phyloP scores from a whole-genome alignment of 1,284 basidiomycete species.

The Puccinia brachypodii region DNA sequence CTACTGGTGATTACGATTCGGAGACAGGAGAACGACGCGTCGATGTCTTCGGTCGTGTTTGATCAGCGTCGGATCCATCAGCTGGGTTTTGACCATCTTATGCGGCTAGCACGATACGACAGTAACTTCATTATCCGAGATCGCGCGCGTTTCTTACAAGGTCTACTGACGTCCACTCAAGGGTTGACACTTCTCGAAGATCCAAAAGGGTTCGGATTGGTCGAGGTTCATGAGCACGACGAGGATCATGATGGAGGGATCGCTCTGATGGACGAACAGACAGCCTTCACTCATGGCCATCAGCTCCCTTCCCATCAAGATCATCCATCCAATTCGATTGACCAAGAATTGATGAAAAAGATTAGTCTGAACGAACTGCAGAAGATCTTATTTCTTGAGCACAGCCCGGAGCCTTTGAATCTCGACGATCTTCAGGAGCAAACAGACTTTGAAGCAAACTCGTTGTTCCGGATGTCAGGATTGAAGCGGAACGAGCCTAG shows the following conservation, averaged over 20 bases:
- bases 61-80: constrained; percentile 34
- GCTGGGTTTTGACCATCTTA: constrained; percentile 46
- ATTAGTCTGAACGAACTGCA: constrained; percentile 13
- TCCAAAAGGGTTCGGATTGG: background rate
- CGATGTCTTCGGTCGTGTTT: constrained; percentile 54
- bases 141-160: constrained; percentile 74
- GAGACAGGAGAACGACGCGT: constrained; percentile 56
- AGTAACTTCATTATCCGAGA: constrained; percentile 82
- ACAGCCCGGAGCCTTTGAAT: background rate
- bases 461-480: constrained; percentile 25
- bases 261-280: constrained; percentile 8
- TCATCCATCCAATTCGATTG: background rate
- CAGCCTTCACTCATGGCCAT: constrained; percentile 34
- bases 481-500: background rate
- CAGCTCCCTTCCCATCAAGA: constrained; percentile 11
- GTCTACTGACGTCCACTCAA: constrained; percentile 59
- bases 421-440: background rate
- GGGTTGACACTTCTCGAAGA: constrained; percentile 15
- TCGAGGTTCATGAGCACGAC: constrained; percentile 10
- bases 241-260: background rate
- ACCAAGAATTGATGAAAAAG: constrained; percentile 15
- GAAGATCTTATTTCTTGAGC: constrained; percentile 34
- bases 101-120: constrained; percentile 77
- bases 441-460: constrained; percentile 2
- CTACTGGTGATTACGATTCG: constrained; percentile 69